These are phyloP conservation scores for Juglanconis oblonga DNA, from an alignment of 2,329 filamentous ascomycete species.

Conservation along the genomic window DNA sequence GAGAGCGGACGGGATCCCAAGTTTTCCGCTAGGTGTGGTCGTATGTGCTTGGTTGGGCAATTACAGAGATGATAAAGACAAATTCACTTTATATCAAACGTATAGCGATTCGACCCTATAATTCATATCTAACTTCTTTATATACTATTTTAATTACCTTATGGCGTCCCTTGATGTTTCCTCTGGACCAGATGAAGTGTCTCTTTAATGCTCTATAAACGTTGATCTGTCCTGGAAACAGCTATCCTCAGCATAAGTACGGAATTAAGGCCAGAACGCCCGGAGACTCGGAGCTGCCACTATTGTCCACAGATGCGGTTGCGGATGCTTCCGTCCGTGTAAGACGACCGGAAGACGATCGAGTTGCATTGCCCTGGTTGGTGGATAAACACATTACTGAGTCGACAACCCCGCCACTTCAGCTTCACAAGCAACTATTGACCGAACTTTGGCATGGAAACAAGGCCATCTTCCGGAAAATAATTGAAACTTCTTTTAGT, in stretches of 20 bases:
- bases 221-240: too few species aligned
- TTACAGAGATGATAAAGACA: too few species aligned
- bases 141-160: too few species aligned
- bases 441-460: not conserved
- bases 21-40: too few species aligned
- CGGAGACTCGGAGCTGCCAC: not conserved
- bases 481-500: not conserved
- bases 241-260: not conserved
- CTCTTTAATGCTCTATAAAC: too few species aligned
- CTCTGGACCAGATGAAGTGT: too few species aligned
- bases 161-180: too few species aligned
- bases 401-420: not conserved
- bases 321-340: conserved; percentile 6
- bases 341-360: not conserved
- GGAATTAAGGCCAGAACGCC: not conserved
- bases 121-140: too few species aligned
- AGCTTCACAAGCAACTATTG: not conserved
- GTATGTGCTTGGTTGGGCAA: too few species aligned
- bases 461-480: not conserved
- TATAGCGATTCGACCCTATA: too few species aligned
- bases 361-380: conserved; percentile 4
- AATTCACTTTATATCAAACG: too few species aligned
- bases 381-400: conserved; percentile 12
- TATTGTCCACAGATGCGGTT: not conserved
- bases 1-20: too few species aligned